Base-by-base conservation (phyloP, 352 stramenopile genomes). In the Phytopythium vexans region DNA sequence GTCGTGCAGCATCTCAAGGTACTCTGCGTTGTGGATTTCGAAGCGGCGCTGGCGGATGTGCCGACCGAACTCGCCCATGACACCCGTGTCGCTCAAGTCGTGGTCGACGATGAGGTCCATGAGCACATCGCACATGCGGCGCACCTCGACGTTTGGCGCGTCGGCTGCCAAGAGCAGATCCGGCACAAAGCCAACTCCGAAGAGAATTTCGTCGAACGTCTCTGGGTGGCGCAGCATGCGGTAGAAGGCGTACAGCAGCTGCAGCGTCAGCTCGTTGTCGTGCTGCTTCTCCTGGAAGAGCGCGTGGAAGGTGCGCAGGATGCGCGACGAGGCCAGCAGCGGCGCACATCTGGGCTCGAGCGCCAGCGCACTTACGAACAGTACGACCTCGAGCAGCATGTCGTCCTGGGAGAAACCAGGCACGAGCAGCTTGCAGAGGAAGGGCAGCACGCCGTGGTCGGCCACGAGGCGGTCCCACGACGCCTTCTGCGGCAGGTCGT, bases 321-420 rank as follows among this genome's bases (percentile, higher is more conserved):
- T 52, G 2, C 78, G 77, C 15, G 85, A 95, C 8, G 71, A 67
- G 2, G 86, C 80, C 8, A 96, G 60, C 11, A 96, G 60, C 16
- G 73, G 77, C 31, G 85, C 85, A 50, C 83, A 92, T 49, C 89
- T 90, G n/a, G 82, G 68, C 39, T 97, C 88, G 15, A 95, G 62
- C 12, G 86, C 78, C 6, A 97, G 62, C 4, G 81, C 64, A 27
- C 84, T 74, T 10, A 95, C 73, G 33, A 96, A 88, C 46, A 97
- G 76, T 12, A 97, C 85, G 32, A 95, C 86, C 66, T 97, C 87
- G 40, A 98, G 71, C 43, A 97, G 68, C 59, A 97, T 84, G 60
- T 98, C 88, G 44, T 97, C 85, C 68, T 95, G 86, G 3, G 88
- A 92, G 70, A 98, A 97, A 14, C 88, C 92, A 0, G 78, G 92